Evolutionary conservation across 2,329 filamentous ascomycete species (phyloP).

Genomic region (Aaosphaeria arxii): DNA sequence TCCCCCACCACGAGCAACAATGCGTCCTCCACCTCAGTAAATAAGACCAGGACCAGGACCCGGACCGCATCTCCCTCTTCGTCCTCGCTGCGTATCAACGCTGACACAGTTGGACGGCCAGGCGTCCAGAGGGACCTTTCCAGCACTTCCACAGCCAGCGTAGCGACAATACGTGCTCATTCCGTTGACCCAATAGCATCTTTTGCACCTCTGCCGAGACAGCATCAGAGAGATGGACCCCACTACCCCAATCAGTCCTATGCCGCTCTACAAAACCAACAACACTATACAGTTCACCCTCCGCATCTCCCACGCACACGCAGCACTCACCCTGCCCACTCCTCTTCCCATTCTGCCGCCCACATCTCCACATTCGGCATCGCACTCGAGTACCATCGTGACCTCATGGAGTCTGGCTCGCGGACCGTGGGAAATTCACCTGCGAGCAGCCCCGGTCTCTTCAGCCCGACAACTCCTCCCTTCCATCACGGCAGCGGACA

Average conservation of each 20-base stretch:
- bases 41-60: slow-evolving; percentile 3
- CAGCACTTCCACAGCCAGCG: slow-evolving; percentile 41
- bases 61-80: slow-evolving; percentile 4
- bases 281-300: slow-evolving; percentile 36
- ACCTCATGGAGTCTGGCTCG: slow-evolving; percentile 37
- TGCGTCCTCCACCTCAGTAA: slow-evolving; percentile 21
- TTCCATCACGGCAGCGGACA: slow-evolving; percentile 26
- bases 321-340: slow-evolving; percentile 42
- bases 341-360: slow-evolving; percentile 35
- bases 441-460: slow-evolving; percentile 47
- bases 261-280: slow-evolving; percentile 47
- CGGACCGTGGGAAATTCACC: slow-evolving; percentile 47
- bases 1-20: slow-evolving; percentile 30
- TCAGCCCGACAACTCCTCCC: slow-evolving; percentile 36
- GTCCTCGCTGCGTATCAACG: slow-evolving; percentile 6
- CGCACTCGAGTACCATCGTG: slow-evolving; percentile 27
- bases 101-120: slow-evolving; percentile 31
- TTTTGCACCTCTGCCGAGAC: slow-evolving; percentile 6
- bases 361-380: slow-evolving; percentile 41
- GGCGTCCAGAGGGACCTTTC: slow-evolving; percentile 41
- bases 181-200: slow-evolving; percentile 21
- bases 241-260: slow-evolving; percentile 50
- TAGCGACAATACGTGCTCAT: slow-evolving; percentile 38
- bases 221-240: slow-evolving; percentile 29
- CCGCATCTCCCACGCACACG: slow-evolving; percentile 40